These are phyloP conservation scores for Leptomonas pyrrhocoris DNA, from an alignment of 208 protist species.

Conservation along the genomic window DNA sequence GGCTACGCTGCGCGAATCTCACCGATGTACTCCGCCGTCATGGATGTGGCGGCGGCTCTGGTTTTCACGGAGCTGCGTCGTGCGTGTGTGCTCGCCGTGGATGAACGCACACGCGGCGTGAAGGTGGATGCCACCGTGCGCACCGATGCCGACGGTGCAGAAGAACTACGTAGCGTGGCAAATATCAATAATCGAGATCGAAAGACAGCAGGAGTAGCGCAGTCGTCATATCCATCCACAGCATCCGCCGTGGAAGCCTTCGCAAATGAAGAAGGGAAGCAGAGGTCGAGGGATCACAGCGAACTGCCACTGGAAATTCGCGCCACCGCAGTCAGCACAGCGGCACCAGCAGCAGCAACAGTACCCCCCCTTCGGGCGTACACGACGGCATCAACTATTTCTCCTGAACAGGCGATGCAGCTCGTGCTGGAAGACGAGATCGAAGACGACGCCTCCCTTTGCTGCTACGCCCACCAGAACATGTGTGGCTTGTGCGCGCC, in stretches of 20 bases:
- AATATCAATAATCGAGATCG: too few species aligned
- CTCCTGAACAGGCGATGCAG: constrained; percentile 3
- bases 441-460: constrained; percentile 12
- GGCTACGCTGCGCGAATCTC: constrained; percentile 1
- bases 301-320: too few species aligned
- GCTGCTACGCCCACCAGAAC: constrained; percentile 9
- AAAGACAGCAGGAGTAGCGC: too few species aligned
- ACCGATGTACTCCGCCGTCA: constrained; percentile 17
- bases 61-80: constrained; percentile 19
- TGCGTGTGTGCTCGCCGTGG: background rate
- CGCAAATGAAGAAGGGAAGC: too few species aligned
- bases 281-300: too few species aligned
- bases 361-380: background rate
- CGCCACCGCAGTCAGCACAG: background rate
- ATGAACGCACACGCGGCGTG: too few species aligned
- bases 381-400: background rate
- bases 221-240: too few species aligned
- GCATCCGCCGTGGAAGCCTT: too few species aligned
- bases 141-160: too few species aligned
- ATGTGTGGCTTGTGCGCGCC: background rate
- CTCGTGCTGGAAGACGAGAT: constrained; percentile 10
- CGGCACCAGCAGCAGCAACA: background rate
- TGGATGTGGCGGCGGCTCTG: constrained; percentile 24
- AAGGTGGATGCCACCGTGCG: too few species aligned
- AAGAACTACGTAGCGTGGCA: too few species aligned